phyloP scores from a whole-genome alignment of 805 yeast genomes.

The Pichia gijzeniarum region DNA sequence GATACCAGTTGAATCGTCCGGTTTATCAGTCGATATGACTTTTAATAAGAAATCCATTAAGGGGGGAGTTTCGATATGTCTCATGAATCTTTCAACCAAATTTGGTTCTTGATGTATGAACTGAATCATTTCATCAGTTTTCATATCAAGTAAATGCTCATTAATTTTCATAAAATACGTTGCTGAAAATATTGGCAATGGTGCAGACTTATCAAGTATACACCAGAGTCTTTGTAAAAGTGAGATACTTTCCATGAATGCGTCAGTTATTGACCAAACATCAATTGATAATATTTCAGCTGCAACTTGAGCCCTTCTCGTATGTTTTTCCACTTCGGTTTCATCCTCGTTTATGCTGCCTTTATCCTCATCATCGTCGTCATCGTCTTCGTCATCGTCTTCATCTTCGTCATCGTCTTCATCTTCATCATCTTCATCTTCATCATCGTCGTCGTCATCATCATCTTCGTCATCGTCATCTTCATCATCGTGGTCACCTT shows the following conservation, averaged over 20 bases:
- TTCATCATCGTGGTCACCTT: conserved; percentile 1
- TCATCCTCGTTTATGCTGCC: conserved; percentile 29
- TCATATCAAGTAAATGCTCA: conserved; percentile 83
- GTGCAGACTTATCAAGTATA: conserved; percentile 59
- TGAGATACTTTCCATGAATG: conserved; percentile 69
- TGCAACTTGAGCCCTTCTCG: conserved; percentile 56
- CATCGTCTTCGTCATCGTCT: conserved; percentile 18
- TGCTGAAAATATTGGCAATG: conserved; percentile 69
- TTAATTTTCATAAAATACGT: conserved; percentile 88
- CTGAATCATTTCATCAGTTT: conserved; percentile 69
- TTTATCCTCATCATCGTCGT: conserved; percentile 25
- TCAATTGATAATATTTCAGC: conserved; percentile 89
- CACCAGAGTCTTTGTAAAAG: conserved; percentile 73
- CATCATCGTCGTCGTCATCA: conserved; percentile 1
- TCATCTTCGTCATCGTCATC: conserved; percentile 8
- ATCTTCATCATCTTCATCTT: conserved; percentile 15
- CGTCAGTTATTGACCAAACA: conserved; percentile 89
- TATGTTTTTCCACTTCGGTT: conserved; percentile 30
- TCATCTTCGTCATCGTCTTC: conserved; percentile 18
- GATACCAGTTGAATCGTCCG: conserved; percentile 83
- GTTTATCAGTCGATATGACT: conserved; percentile 87
- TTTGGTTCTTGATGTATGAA: conserved; percentile 64
- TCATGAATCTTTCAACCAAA: conserved; percentile 73
- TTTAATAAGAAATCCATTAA: conserved; percentile 87
- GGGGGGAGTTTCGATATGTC: conserved; percentile 88